Evolutionary conservation across 108 stramenopile species (phyloP), one percentile per base, ranked within the genome.

Genomic region (Stephanodiscus triporus): DNA sequence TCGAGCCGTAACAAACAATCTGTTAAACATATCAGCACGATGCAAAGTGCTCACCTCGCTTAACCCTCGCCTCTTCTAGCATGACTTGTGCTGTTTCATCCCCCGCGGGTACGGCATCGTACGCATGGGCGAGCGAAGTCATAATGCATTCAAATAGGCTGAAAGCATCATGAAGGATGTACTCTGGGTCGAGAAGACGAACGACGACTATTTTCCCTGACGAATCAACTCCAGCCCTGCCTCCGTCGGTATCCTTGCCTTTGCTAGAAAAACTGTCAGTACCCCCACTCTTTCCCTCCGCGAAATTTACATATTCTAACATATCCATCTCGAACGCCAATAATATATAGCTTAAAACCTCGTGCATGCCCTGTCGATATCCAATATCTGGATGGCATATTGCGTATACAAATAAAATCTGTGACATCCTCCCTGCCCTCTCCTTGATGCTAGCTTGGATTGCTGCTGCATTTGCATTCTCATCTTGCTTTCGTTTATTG

Each of bases 281-380:
- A 49, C 27, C 53, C 77, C 77, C 50, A 7, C 23, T 53, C 9
- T 34, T 29, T 20, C 60, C 61, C 48, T 77, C 71, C 62, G 27
- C 17, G 20, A 38, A 6, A n/a, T 58, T 38, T 2, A 47, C 26
- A 32, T 68, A 26, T 40, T 70, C 63, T 34, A 77, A 55, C 29
- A 81, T 32, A 55, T 91, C 90, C 71, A 87, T 82, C 80, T 95
- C 93, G 14, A 91, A 47, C 1, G 76, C 89, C 77, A 84, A 71
- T 40, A 92, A 34, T 7, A 92, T 49, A 63, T 87, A 90, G 55
- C 85, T 86, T 6, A 89, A 81, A 58, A 92, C 85, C 58, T 95
- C 94, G 59, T 95, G 94, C 94, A 95, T 95, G 7, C 94, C 94
- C 69, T 95, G 91, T 45, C 91, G 87, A 81, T 95, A 92, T 53